These are phyloP conservation scores for maize (Zea mays) DNA, from an alignment of 176 grass and related monocot genomes.

Conservation along the genomic window DNA sequence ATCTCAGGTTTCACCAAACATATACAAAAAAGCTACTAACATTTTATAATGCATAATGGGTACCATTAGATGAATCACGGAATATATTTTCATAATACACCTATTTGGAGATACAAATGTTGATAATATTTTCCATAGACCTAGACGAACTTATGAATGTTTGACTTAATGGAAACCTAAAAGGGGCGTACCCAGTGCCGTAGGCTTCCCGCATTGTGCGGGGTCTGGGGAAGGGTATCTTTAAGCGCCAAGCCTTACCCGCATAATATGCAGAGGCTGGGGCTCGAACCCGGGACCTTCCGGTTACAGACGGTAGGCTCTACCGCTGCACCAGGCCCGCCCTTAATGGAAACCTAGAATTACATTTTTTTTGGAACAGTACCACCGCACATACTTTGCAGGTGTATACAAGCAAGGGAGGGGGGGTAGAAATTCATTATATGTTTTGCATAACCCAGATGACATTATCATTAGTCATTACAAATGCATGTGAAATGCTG, in stretches of 20 bases:
- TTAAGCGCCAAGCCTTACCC: no score
- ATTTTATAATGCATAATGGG: neutral
- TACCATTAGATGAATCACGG: neutral
- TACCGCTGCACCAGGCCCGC: no score
- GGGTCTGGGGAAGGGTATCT: no score
- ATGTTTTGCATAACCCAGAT: neutral
- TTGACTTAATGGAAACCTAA: neutral
- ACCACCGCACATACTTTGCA: neutral
- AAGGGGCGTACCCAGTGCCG: no score
- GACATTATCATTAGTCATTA: neutral
- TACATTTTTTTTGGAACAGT: no score
- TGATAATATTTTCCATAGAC: neutral
- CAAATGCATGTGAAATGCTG: neutral
- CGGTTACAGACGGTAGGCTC: no score
- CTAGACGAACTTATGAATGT: neutral
- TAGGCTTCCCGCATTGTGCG: no score
- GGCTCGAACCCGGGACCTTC: no score
- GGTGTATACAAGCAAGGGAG: neutral
- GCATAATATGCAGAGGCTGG: no score
- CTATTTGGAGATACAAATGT: neutral
- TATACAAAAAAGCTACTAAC: neutral
- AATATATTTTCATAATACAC: neutral
- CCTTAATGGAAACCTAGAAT: neutral
- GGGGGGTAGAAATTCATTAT: no score
- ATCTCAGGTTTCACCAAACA: neutral